phyloP scores from a whole-genome alignment of 345 rosid species.

The Tarenaya hassleriana region DNA sequence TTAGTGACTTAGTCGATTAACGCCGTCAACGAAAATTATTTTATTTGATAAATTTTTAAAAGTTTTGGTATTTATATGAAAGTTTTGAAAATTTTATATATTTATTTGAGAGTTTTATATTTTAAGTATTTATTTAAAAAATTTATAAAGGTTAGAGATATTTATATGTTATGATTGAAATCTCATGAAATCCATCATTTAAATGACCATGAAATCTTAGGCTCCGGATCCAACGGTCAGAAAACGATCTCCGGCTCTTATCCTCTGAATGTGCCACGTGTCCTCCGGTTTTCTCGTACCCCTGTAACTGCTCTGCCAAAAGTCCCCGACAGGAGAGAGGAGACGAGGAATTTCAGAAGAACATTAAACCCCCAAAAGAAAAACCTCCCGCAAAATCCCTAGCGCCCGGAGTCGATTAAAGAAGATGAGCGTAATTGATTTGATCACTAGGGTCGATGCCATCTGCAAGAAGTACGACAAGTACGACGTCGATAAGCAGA shows the following conservation, averaged over 20 bases:
- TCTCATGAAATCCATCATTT: too few relatives aligned
- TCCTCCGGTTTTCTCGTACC: too few relatives aligned
- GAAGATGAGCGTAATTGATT: slow-evolving; percentile 72
- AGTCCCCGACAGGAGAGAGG: neutral
- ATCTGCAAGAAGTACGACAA: slow-evolving; percentile 86
- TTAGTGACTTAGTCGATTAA: too few relatives aligned
- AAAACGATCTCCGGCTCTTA: neutral
- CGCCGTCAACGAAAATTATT: too few relatives aligned
- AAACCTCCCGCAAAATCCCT: neutral
- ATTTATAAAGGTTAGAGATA: too few relatives aligned
- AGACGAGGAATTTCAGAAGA: slow-evolving; percentile 1
- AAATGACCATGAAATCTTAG: neutral
- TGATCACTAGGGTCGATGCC: slow-evolving; percentile 74
- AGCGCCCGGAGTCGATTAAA: neutral
- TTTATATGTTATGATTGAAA: too few relatives aligned
- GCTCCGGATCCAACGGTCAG: slow-evolving; percentile 20
- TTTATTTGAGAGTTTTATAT: too few relatives aligned
- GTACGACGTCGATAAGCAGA: slow-evolving; percentile 72
- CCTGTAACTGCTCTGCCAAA: slow-evolving; percentile 21
- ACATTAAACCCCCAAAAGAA: neutral
- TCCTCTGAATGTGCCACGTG: slow-evolving; percentile 9
- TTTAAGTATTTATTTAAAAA: too few relatives aligned
- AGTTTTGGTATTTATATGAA: too few relatives aligned
- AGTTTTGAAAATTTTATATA: too few relatives aligned
- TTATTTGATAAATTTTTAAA: too few relatives aligned